These are phyloP conservation scores for Hypoxylon sp. DNA, from an alignment of 2,329 filamentous ascomycete genomes.

Conservation along the genomic window DNA sequence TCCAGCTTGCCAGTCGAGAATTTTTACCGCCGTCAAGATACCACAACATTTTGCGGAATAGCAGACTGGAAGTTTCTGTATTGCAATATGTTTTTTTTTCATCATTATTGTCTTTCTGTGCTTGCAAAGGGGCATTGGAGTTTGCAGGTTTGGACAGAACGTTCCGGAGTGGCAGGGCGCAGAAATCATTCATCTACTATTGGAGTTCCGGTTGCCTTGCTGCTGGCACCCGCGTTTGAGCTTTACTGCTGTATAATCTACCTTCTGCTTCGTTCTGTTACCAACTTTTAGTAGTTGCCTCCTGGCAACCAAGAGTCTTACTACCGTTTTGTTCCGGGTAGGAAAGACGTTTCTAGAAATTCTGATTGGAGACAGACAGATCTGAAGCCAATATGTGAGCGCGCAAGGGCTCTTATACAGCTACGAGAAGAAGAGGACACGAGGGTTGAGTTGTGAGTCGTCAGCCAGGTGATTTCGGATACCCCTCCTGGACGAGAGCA, in stretches of 20 bases:
- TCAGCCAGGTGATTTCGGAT: constrained; percentile 49
- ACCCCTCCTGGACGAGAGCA: constrained; percentile 45
- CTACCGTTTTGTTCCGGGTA: constrained; percentile 28
- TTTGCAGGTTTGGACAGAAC: constrained; percentile 47
- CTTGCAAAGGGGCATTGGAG: constrained; percentile 43
- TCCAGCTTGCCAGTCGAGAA: constrained; percentile 14
- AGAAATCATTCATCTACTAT: constrained; percentile 34
- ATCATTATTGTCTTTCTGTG: constrained; percentile 30
- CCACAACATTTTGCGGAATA: constrained; percentile 1
- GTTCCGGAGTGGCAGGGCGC: constrained; percentile 44
- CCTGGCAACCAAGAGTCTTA: constrained; percentile 11
- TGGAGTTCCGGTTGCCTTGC: constrained; percentile 27
- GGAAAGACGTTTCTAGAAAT: constrained; percentile 22
- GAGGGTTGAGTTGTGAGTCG: constrained; percentile 28
- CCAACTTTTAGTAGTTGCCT: constrained; percentile 18
- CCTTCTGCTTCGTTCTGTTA: constrained; percentile 30
- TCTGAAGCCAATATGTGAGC: constrained; percentile 18
- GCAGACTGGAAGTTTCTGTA: constrained; percentile 20
- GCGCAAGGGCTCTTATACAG: constrained; percentile 32
- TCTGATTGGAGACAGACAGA: constrained; percentile 30
- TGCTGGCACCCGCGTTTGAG: constrained; percentile 26
- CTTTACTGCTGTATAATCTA: constrained; percentile 46
- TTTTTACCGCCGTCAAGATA: constrained; percentile 19
- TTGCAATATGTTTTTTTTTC: constrained; percentile 30
- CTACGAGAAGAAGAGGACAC: constrained; percentile 19